Conservation (phyloP, 106 monocot species). For the Narthecium ossifragum region DNA sequence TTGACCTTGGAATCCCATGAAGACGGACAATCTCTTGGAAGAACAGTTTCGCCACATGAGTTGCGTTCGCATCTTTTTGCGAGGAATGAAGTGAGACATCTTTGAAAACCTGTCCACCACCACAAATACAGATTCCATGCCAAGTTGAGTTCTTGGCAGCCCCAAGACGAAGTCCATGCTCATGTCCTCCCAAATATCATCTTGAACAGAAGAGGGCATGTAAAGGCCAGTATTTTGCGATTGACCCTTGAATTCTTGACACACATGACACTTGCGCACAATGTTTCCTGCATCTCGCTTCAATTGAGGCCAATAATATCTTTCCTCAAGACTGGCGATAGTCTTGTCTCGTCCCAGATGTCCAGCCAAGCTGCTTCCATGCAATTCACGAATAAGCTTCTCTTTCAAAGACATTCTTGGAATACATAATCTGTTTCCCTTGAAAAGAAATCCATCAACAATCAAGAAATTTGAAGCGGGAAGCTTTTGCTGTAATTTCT, state of each 20-base stretch:
- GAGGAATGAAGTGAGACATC: background rate
- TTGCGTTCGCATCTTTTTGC: background rate
- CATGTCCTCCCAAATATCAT: background rate
- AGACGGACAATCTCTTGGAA: background rate
- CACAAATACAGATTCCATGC: background rate
- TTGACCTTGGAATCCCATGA: background rate
- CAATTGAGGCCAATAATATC: background rate
- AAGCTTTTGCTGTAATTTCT: background rate
- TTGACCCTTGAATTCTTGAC: background rate
- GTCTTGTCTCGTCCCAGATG: background rate
- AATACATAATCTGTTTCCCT: background rate
- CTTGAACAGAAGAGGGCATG: background rate
- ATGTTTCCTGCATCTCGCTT: background rate
- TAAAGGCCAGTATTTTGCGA: background rate
- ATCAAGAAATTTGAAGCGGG: background rate
- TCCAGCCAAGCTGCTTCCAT: background rate
- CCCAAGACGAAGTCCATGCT: conserved; percentile 5
- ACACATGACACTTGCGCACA: background rate
- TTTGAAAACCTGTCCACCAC: background rate
- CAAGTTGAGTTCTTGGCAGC: background rate
- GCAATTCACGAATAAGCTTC: background rate
- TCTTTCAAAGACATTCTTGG: background rate
- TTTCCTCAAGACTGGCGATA: background rate
- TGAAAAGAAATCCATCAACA: background rate
- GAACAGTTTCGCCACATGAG: background rate